A percentile compares a stretch with the other conserved stretches of the same genome.
Conservation (phyloP, 345 rosid species). For the Gynandropsis gynandra region DNA sequence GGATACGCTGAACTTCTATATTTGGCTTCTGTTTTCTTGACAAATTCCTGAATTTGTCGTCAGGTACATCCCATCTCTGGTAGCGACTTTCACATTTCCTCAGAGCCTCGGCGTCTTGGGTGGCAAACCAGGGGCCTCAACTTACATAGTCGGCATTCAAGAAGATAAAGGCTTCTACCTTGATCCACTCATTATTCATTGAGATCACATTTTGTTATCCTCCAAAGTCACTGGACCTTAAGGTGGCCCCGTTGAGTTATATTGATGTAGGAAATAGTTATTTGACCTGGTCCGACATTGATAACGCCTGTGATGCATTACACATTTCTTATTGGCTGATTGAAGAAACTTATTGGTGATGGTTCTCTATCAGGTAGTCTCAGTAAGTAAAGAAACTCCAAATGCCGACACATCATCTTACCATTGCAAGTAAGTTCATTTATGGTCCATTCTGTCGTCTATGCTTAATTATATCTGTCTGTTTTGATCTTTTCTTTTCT, state of each 20-base stretch:
- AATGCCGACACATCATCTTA: conserved; percentile 77
- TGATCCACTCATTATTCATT: conserved; percentile 86
- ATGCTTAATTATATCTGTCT: conserved; percentile 4
- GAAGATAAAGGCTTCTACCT: conserved; percentile 78
- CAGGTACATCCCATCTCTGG: conserved; percentile 84
- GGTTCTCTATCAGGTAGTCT: conserved; percentile 47
- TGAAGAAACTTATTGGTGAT: conserved; percentile 16
- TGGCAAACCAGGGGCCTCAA: conserved; percentile 92
- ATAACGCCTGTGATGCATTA: not conserved
- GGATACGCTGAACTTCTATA: not conserved
- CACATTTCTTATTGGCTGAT: conserved; percentile 4
- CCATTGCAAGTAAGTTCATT: conserved; percentile 55
- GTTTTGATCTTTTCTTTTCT: not conserved
- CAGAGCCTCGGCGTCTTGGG: conserved; percentile 96
- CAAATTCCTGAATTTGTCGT: conserved; percentile 31
- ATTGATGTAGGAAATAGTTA: too few species aligned
- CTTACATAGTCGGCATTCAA: conserved; percentile 90
- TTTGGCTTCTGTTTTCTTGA: conserved; percentile 41
- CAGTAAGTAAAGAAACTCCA: conserved; percentile 39
- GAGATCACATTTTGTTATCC: too few species aligned
- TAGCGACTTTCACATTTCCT: conserved; percentile 71
- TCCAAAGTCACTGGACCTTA: too few species aligned
- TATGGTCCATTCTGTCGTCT: conserved; percentile 8
- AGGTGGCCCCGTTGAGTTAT: too few species aligned
- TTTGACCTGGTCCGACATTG: not conserved